Conservation (phyloP, 305 asterid genomes). For the Stenogyne calaminthoides region DNA sequence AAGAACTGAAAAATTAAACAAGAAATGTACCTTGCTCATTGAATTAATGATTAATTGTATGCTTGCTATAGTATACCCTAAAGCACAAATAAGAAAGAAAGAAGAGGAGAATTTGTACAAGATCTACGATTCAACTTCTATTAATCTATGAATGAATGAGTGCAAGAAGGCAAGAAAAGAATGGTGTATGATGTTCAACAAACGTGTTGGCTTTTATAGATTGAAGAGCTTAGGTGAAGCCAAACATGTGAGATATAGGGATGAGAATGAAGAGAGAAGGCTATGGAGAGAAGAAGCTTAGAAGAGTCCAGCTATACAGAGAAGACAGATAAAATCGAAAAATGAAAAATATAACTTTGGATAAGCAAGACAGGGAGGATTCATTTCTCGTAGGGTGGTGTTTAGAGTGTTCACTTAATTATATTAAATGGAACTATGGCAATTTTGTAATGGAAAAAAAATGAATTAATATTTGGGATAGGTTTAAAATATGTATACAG, state of each 20-base stretch:
- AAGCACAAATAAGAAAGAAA: not conserved
- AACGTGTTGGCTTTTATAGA: constrained; percentile 14
- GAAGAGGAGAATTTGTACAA: not conserved
- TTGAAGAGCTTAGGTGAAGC: not conserved
- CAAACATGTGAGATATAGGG: not conserved
- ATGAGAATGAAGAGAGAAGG: not conserved
- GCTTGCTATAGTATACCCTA: not conserved
- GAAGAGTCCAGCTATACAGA: not conserved
- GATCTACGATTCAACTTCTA: no score
- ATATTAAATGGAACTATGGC: constrained; percentile 8
- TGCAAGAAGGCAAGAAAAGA: constrained; percentile 6
- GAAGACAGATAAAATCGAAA: not conserved
- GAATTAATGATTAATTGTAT: not conserved
- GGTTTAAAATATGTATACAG: no score
- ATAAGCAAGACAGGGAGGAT: not conserved
- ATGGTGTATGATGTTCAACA: not conserved
- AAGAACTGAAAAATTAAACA: not conserved
- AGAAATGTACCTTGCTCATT: not conserved
- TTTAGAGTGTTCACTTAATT: not conserved
- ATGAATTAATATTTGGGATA: not conserved
- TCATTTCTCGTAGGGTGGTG: not conserved
- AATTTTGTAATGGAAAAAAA: not conserved
- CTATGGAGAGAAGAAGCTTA: not conserved
- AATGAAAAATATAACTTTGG: not conserved
- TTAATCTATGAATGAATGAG: no score